Conservation (phyloP, 495 filamentous ascomycete species). For the Sporormia fimetaria region DNA sequence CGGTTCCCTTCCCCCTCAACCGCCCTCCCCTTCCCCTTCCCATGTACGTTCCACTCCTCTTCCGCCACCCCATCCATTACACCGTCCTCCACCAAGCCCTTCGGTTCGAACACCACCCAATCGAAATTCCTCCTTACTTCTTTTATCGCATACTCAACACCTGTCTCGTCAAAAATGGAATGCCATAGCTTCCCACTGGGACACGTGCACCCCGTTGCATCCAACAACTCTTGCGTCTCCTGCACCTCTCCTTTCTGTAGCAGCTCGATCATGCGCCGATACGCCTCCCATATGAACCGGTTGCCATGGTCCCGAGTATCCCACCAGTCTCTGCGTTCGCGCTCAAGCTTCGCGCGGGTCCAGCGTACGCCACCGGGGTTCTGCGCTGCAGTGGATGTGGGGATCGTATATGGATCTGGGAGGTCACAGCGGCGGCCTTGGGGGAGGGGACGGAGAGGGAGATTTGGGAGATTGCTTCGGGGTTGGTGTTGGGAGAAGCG, state of each 20-base stretch:
- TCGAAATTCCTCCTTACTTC: too few species aligned
- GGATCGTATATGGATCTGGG: neutral
- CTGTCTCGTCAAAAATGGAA: constrained; percentile 68
- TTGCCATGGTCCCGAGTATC: constrained; percentile 66
- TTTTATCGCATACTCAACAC: constrained; percentile 65
- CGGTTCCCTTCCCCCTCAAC: neutral
- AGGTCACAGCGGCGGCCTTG: neutral
- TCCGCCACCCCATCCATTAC: constrained; percentile 9
- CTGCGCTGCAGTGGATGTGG: neutral
- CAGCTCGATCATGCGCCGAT: constrained; percentile 53
- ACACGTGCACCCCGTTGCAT: constrained; percentile 67
- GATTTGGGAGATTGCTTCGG: too few species aligned
- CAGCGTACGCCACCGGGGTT: constrained; percentile 28
- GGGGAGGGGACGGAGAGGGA: constrained; percentile 8
- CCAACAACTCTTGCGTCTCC: constrained; percentile 68
- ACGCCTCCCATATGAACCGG: constrained; percentile 64
- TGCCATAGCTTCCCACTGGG: constrained; percentile 53
- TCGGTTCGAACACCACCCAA: constrained; percentile 64
- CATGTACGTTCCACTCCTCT: constrained; percentile 38
- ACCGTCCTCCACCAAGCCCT: constrained; percentile 46
- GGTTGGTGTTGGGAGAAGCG: too few species aligned
- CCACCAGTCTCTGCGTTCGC: constrained; percentile 39
- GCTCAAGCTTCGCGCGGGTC: constrained; percentile 37
- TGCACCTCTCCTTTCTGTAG: constrained; percentile 48
- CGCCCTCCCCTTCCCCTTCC: neutral